Conservation (phyloP, 2,329 filamentous ascomycete species). For the Aspergillus ustus region DNA sequence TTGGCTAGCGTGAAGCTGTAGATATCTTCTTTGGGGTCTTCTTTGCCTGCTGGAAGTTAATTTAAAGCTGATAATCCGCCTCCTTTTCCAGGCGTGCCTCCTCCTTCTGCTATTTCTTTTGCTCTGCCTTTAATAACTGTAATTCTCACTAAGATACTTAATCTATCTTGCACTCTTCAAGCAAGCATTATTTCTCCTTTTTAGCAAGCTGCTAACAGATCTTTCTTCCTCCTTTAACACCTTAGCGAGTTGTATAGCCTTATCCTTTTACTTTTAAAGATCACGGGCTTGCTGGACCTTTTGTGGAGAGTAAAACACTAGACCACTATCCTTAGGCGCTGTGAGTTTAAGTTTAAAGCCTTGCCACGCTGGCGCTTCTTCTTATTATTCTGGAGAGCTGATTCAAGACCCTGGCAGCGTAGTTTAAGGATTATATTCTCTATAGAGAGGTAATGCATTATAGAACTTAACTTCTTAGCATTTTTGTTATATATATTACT, state of each 20-base stretch:
- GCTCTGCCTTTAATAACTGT: background rate
- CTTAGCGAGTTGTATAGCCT: conserved; percentile 6
- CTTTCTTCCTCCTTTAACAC: conserved; percentile 2
- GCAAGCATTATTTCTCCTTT: background rate
- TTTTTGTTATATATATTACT: conserved; percentile 14
- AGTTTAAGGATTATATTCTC: conserved; percentile 14
- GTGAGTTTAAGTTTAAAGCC: conserved; percentile 1
- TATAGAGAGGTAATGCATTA: conserved; percentile 12
- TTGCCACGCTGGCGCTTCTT: conserved; percentile 5
- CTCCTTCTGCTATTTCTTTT: conserved; percentile 6
- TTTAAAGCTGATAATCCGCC: conserved; percentile 2
- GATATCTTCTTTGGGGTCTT: conserved; percentile 6
- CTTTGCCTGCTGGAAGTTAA: background rate
- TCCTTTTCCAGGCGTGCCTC: background rate
- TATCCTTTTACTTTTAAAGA: background rate
- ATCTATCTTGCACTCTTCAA: conserved; percentile 1
- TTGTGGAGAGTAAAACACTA: conserved; percentile 4
- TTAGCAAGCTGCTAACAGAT: background rate
- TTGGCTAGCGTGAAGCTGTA: background rate
- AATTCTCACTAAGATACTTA: conserved; percentile 3
- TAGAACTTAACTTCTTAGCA: conserved; percentile 12
- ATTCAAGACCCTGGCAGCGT: conserved; percentile 7
- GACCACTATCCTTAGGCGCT: background rate
- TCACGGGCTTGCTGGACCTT: conserved; percentile 14
- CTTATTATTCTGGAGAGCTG: conserved; percentile 6